Conservation (phyloP, 768 basidiomycete species). For the Pilatotrama ljubarskyi region DNA sequence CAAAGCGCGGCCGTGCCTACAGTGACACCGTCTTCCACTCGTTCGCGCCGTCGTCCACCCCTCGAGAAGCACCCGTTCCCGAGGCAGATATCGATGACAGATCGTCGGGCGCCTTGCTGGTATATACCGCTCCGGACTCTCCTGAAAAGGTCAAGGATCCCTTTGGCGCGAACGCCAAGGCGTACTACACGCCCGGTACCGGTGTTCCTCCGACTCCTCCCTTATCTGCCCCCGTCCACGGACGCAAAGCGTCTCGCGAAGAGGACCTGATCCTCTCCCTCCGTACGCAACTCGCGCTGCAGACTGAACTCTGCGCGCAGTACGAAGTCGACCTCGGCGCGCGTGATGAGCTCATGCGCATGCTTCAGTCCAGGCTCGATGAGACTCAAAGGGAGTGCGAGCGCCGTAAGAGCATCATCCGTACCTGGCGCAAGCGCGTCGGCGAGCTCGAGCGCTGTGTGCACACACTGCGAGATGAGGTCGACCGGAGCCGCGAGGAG, state of each 20-base stretch:
- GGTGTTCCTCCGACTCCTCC: constrained; percentile 67
- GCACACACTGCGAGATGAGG: constrained; percentile 77
- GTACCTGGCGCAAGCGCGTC: constrained; percentile 76
- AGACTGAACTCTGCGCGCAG: constrained; percentile 72
- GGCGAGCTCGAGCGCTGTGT: constrained; percentile 70
- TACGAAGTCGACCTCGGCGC: constrained; percentile 75
- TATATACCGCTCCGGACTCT: constrained; percentile 36
- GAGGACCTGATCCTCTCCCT: constrained; percentile 71
- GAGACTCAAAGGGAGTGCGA: constrained; percentile 63
- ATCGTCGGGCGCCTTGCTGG: constrained; percentile 46
- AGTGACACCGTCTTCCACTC: constrained; percentile 68
- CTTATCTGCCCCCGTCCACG: constrained; percentile 37
- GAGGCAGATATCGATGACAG: constrained; percentile 70
- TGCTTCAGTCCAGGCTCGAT: constrained; percentile 54
- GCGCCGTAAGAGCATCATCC: constrained; percentile 53
- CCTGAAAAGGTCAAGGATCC: constrained; percentile 60
- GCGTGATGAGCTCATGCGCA: constrained; percentile 69
- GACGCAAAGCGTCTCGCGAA: constrained; percentile 65
- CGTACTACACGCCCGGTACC: constrained; percentile 76
- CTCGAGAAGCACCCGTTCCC: constrained; percentile 38
- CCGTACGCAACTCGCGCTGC: constrained; percentile 73
- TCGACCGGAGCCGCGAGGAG: constrained; percentile 81
- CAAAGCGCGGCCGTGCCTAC: constrained; percentile 51
- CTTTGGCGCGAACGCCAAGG: constrained; percentile 69
- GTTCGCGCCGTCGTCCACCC: constrained; percentile 40